Evolutionary conservation across 2,329 filamentous ascomycete species (phyloP), one percentile per base, ranked within the genome.

Genomic region (Penicillium sp.): DNA sequence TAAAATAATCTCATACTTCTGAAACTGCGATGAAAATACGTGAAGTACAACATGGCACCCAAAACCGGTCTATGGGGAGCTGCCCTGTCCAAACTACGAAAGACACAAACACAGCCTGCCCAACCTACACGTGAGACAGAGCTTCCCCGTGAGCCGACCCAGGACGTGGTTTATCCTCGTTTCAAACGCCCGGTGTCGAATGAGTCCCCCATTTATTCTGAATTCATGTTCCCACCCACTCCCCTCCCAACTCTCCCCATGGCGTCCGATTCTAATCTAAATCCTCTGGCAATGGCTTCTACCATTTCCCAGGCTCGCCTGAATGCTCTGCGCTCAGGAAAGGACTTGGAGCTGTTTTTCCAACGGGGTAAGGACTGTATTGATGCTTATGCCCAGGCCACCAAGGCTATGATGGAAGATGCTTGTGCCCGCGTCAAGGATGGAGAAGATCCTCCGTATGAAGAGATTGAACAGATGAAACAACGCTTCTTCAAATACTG

Each of bases 401-500:
- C 27, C 27, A 56, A 46, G 34, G 41, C 53, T 2, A 40, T 52
- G 40, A 52, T 56, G 40, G 53, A 56, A 21, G 27, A 52, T 21
- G 13, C 50, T 3, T 33, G 19, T 21, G 60, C 46, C 13, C 41
- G 49, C 5, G n/a, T 52, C 33, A 46, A 27, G n/a, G 7, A 43
- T 21, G 45, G 39, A 19, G 51, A 55, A 16, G 31, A 29, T 5
- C 40, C 52, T 49, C 55, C 53, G 4, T 45, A 58, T 9, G 19
- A 56, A 6, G 15, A 27, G 13, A 50, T 58, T 39, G 43, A 55
- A 7, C 50, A 52, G 19, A 47, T 63, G 27, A 57, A 46, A 1
- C 60, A 68, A 34, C 64, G 63, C 8, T 65, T 68, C 36, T 66
- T 61, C 45, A 62, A 57, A 33, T 70, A 70, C 55, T 50, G 45